Evolutionary conservation across 2,329 filamentous ascomycete genomes (phyloP).

Genomic region (Microdochium trichocladiopsis): DNA sequence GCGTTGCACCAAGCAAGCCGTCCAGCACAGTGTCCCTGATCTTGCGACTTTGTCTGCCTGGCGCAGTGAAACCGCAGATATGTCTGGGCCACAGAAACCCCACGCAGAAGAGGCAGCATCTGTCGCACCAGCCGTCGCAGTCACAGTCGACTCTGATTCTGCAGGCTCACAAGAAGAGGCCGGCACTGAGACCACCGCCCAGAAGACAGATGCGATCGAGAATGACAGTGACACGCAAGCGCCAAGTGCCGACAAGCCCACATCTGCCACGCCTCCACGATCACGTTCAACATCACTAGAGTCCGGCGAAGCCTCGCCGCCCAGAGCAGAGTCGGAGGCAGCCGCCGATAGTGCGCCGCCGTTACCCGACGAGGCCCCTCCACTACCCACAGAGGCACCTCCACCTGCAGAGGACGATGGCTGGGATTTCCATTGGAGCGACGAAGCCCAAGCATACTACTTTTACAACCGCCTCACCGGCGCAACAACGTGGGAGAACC

Average conservation of each 20-base stretch:
- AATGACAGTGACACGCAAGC: neutral
- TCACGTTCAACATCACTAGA: constrained; percentile 6
- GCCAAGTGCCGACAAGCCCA: neutral
- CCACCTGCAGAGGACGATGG: constrained; percentile 55
- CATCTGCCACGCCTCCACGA: constrained; percentile 3
- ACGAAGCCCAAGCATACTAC: constrained; percentile 62
- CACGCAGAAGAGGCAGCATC: neutral
- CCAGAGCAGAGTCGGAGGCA: constrained; percentile 4
- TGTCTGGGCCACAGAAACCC: neutral
- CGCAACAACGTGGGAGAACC: constrained; percentile 78
- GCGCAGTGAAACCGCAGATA: neutral
- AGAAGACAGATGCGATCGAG: neutral
- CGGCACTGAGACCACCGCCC: neutral
- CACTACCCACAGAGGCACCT: constrained; percentile 22
- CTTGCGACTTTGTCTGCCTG: neutral
- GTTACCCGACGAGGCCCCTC: constrained; percentile 28
- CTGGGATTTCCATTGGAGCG: constrained; percentile 78
- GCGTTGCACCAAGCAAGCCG: neutral
- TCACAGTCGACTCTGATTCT: neutral
- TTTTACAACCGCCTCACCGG: constrained; percentile 79
- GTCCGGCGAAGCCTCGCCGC: constrained; percentile 11
- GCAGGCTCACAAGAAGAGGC: neutral
- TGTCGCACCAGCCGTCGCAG: neutral
- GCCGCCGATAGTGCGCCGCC: constrained; percentile 21
- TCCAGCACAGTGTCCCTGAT: neutral